phyloP scores from a whole-genome alignment of 768 basidiomycete species.

The Phanerodontia chrysosporium region DNA sequence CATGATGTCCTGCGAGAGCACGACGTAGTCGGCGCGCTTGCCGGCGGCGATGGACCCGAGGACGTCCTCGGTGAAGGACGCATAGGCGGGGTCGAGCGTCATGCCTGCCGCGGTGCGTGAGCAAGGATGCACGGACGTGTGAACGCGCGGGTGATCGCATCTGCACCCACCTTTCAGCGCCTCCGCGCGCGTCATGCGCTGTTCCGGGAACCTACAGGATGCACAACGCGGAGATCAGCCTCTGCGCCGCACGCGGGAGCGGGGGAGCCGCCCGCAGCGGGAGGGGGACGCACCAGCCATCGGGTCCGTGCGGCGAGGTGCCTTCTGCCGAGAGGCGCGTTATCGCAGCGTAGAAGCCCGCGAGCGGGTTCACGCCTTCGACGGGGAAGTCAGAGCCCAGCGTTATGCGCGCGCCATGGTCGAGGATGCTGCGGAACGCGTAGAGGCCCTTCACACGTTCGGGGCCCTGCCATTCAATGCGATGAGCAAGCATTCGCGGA shows the following conservation, averaged over 20 bases:
- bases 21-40: slow-evolving; percentile 82
- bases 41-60: slow-evolving; percentile 78
- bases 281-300: slow-evolving; percentile 62
- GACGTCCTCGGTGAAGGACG: slow-evolving; percentile 69
- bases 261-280: neutral
- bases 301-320: slow-evolving; percentile 74
- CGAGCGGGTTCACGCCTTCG: slow-evolving; percentile 79
- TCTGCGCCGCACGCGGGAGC: neutral
- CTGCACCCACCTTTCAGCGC: slow-evolving; percentile 60
- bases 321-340: slow-evolving; percentile 69
- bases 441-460: slow-evolving; percentile 84
- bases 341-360: slow-evolving; percentile 85
- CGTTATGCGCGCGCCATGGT: slow-evolving; percentile 63
- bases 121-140: neutral
- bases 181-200: slow-evolving; percentile 71
- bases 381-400: slow-evolving; percentile 91
- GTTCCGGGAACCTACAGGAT: slow-evolving; percentile 68
- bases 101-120: slow-evolving; percentile 47
- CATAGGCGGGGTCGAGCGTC: slow-evolving; percentile 85
- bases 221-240: neutral
- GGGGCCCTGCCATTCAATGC: slow-evolving; percentile 48
- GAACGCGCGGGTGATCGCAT: neutral
- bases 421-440: slow-evolving; percentile 73
- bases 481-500: neutral
- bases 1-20: slow-evolving; percentile 84